These are phyloP conservation scores for Fusarium sambucinum DNA, from an alignment of 2,329 filamentous ascomycete genomes.

Conservation along the genomic window DNA sequence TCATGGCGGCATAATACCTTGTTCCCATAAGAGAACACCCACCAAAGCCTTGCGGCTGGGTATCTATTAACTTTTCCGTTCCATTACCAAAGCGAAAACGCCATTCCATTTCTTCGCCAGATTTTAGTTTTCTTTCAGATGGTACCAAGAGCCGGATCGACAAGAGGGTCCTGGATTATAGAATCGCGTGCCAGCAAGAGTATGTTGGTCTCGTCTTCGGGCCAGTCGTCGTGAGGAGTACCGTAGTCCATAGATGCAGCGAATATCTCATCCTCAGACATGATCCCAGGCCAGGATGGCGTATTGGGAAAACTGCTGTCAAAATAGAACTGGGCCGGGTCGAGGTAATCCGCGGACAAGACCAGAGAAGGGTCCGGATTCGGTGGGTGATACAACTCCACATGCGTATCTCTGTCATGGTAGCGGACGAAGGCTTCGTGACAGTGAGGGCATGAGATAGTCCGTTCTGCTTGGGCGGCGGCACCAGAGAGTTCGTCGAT, in stretches of 20 bases:
- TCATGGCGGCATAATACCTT: slow-evolving; percentile 19
- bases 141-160: slow-evolving; percentile 52
- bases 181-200: slow-evolving; percentile 53
- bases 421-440: slow-evolving; percentile 61
- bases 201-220: slow-evolving; percentile 59
- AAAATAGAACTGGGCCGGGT: slow-evolving; percentile 39
- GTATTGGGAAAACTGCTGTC: slow-evolving; percentile 31
- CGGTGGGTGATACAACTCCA: slow-evolving; percentile 51
- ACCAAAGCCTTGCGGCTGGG: slow-evolving; percentile 38
- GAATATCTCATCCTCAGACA: slow-evolving; percentile 52
- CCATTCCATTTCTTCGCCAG: slow-evolving; percentile 6
- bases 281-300: slow-evolving; percentile 43
- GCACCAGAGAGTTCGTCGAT: slow-evolving; percentile 60
- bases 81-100: slow-evolving; percentile 10
- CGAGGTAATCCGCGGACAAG: slow-evolving; percentile 40
- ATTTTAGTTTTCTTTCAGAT: slow-evolving; percentile 9
- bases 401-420: slow-evolving; percentile 63
- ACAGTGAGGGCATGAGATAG: slow-evolving; percentile 62
- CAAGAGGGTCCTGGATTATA: slow-evolving; percentile 40
- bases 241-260: slow-evolving; percentile 52
- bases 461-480: slow-evolving; percentile 56
- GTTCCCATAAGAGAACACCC: slow-evolving; percentile 1
- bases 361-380: slow-evolving; percentile 42
- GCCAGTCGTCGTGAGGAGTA: slow-evolving; percentile 57
- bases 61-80: slow-evolving; percentile 42